Conservation (phyloP, 192 early-diverging fungal genomes). For the Coemansia sp. region DNA sequence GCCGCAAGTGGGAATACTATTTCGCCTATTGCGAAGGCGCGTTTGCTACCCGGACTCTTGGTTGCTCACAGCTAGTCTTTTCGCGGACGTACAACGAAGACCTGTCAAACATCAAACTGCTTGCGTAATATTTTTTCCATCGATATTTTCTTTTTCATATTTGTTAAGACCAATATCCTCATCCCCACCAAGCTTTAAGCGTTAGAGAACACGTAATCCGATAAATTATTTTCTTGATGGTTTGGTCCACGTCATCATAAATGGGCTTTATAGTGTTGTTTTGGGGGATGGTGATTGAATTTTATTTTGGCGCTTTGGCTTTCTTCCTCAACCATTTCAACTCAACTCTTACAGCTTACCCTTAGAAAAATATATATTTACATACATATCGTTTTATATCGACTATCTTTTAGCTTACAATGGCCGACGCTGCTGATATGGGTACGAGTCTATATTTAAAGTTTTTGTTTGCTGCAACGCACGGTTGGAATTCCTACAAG, state of each 20-base stretch:
- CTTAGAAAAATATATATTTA: not conserved
- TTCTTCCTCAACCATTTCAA: too few relatives aligned
- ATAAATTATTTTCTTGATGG: not conserved
- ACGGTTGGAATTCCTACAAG: not conserved
- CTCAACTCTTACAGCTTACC: too few relatives aligned
- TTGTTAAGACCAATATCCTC: not conserved
- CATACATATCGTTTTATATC: not conserved
- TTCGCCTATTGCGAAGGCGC: conserved; percentile 81
- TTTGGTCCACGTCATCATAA: not conserved
- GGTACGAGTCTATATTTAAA: conserved; percentile 3
- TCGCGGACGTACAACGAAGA: conserved; percentile 51
- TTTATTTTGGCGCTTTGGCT: too few relatives aligned
- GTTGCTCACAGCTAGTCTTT: conserved; percentile 60
- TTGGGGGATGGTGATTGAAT: not conserved
- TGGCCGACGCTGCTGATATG: conserved; percentile 28
- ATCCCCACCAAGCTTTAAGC: too few relatives aligned
- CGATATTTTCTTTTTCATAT: not conserved
- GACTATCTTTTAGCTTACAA: not conserved
- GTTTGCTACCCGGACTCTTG: conserved; percentile 68
- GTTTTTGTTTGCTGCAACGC: not conserved
- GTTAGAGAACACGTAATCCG: not conserved
- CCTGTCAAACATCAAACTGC: too few relatives aligned
- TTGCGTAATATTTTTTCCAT: too few relatives aligned
- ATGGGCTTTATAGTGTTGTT: conserved; percentile 6
- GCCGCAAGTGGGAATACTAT: conserved; percentile 77